These are phyloP conservation scores for Maudiozyma barnettii DNA, from an alignment of 805 yeast species.

Conservation along the genomic window DNA sequence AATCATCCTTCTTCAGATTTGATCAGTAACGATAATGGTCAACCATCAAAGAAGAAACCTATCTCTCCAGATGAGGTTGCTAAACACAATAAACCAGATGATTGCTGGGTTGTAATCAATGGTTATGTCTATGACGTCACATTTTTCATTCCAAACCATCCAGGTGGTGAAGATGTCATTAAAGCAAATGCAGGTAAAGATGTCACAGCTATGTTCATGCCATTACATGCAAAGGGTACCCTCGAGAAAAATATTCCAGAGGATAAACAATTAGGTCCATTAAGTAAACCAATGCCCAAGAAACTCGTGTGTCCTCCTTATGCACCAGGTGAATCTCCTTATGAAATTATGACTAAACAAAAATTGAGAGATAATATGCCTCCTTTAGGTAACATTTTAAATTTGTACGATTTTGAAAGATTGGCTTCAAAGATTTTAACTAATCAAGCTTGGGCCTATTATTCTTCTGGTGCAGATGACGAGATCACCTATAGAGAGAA, in stretches of 20 bases:
- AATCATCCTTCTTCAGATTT: background rate
- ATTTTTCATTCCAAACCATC: constrained; percentile 65
- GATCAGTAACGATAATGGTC: background rate
- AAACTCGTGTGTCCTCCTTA: constrained; percentile 22
- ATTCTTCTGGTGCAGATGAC: constrained; percentile 86
- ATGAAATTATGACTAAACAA: constrained; percentile 23
- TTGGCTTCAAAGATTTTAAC: constrained; percentile 74
- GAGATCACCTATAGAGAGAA: constrained; percentile 85
- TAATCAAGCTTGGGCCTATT: constrained; percentile 84
- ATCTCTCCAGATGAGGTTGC: constrained; percentile 45
- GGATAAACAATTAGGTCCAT: constrained; percentile 54
- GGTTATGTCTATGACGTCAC: constrained; percentile 74
- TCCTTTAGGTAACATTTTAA: constrained; percentile 56
- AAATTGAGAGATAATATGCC: constrained; percentile 45
- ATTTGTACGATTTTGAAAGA: constrained; percentile 77
- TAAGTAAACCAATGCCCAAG: constrained; percentile 30
- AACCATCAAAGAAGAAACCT: background rate
- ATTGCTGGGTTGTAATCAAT: constrained; percentile 80
- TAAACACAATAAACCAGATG: constrained; percentile 57
- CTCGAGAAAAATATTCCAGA: constrained; percentile 50
- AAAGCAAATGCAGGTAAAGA: constrained; percentile 74
- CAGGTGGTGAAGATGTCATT: constrained; percentile 69
- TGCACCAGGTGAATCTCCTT: constrained; percentile 28
- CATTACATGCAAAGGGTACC: constrained; percentile 86
- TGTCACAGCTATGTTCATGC: constrained; percentile 77